Conservation (phyloP, 73 alveolate species). For the Tetrahymena elliotti region DNA sequence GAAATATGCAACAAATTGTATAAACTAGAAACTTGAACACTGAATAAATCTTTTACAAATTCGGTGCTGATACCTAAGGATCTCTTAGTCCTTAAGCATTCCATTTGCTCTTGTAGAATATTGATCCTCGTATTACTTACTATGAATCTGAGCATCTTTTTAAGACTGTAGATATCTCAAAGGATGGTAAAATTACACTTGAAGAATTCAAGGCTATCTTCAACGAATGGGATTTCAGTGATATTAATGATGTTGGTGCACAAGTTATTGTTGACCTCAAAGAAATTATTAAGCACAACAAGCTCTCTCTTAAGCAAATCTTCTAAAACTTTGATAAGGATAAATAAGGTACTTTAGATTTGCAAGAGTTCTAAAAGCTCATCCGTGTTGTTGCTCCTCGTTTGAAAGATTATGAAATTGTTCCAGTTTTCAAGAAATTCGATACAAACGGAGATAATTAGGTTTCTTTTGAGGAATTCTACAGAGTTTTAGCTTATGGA, state of each 20-base stretch:
- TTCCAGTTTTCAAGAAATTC: background rate
- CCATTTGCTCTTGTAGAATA: background rate
- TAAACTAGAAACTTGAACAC: conserved; percentile 17
- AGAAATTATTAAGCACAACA: conserved; percentile 36
- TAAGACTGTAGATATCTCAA: background rate
- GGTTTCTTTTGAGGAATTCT: background rate
- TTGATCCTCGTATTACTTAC: conserved; percentile 13
- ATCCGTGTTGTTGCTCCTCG: conserved; percentile 32
- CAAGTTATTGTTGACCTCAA: conserved; percentile 25
- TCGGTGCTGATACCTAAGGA: background rate
- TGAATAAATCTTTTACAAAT: background rate
- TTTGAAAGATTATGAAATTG: conserved; percentile 7
- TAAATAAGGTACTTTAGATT: conserved; percentile 23
- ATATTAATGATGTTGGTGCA: conserved; percentile 28
- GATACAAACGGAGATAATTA: background rate
- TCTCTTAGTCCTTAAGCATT: conserved; percentile 2
- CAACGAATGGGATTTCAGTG: conserved; percentile 22
- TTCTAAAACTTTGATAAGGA: conserved; percentile 31
- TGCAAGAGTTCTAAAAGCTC: conserved; percentile 23
- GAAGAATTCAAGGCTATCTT: conserved; percentile 22
- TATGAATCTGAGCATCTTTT: conserved; percentile 1
- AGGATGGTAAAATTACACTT: conserved; percentile 1
- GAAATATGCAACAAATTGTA: background rate
- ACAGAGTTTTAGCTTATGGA: background rate
- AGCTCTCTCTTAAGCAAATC: conserved; percentile 8